These are phyloP conservation scores for Boletus coccyginus DNA, from an alignment of 768 basidiomycete species.

Conservation along the genomic window DNA sequence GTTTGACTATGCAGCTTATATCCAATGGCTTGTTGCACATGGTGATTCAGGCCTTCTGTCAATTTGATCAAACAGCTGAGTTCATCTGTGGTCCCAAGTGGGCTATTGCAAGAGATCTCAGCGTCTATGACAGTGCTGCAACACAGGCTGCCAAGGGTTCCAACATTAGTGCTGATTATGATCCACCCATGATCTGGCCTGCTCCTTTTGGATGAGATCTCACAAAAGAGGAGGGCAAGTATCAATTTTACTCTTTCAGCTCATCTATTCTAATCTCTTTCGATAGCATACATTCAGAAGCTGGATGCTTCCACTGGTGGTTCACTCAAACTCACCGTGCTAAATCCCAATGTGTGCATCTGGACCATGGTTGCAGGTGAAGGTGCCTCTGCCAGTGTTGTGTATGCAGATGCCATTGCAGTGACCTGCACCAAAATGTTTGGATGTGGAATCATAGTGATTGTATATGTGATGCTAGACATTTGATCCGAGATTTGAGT, in stretches of 20 bases:
- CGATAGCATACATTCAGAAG: conserved; percentile 90
- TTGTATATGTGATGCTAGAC: no score
- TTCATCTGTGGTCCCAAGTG: conserved; percentile 98
- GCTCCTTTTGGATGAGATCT: conserved; percentile 96
- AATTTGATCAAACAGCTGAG: conserved; percentile 99
- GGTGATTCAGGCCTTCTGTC: conserved; percentile 75
- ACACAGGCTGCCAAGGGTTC: conserved; percentile 33
- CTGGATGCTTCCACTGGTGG: conserved; percentile 96
- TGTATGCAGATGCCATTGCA: no score
- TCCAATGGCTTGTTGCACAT: conserved; percentile 78
- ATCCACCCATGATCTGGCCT: conserved; percentile 96
- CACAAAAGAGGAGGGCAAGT: conserved; percentile 82
- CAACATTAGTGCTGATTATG: conserved; percentile 82
- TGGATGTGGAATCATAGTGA: no score
- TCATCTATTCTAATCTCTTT: neutral
- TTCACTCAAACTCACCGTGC: conserved; percentile 95
- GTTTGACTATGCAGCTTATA: conserved; percentile 73
- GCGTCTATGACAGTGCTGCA: conserved; percentile 59
- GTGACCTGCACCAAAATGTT: no score
- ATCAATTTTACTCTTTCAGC: neutral
- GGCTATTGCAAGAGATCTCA: conserved; percentile 92
- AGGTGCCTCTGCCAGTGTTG: conserved; percentile 72
- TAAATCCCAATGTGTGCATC: conserved; percentile 91
- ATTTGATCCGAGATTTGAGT: no score
- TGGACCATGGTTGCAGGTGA: conserved; percentile 99